Conservation (phyloP, 1,139 yeast genomes). For the Candida neerlandica region DNA sequence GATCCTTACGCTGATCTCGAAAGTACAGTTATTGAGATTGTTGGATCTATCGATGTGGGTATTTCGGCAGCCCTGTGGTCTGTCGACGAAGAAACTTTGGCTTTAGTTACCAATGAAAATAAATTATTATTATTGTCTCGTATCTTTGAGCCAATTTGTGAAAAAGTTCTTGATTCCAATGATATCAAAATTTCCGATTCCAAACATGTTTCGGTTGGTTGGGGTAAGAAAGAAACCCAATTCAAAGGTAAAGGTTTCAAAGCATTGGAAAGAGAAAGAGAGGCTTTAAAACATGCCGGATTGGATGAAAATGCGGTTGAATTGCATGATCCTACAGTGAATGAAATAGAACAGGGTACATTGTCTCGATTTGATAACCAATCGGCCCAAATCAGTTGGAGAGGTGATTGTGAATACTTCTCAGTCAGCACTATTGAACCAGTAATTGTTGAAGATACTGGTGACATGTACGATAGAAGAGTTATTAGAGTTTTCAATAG, state of each 20-base stretch:
- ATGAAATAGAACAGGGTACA: constrained; percentile 69
- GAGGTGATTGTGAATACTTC: constrained; percentile 91
- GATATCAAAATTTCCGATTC: constrained; percentile 66
- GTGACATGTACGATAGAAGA: constrained; percentile 57
- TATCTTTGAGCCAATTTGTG: constrained; percentile 78
- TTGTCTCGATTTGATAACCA: constrained; percentile 55
- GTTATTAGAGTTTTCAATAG: constrained; percentile 82
- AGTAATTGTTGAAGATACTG: constrained; percentile 42
- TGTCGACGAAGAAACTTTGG: constrained; percentile 84
- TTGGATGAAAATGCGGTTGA: constrained; percentile 52
- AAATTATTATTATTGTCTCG: constrained; percentile 72
- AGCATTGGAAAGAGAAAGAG: constrained; percentile 68
- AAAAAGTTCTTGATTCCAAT: constrained; percentile 54
- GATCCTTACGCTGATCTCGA: constrained; percentile 53
- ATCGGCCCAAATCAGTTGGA: constrained; percentile 70
- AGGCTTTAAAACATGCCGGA: constrained; percentile 68
- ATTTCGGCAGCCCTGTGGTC: constrained; percentile 83
- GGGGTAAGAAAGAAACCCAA: constrained; percentile 98
- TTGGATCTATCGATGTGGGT: constrained; percentile 83
- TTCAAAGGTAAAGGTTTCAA: constrained; percentile 93
- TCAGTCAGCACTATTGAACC: constrained; percentile 67
- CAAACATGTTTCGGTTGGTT: constrained; percentile 93
- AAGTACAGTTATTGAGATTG: constrained; percentile 65
- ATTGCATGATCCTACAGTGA: constrained; percentile 91
- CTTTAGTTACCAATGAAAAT: constrained; percentile 64